Evolutionary conservation across 495 filamentous ascomycete genomes (phyloP).

Genomic region (Lasiosphaeriaceae sp.): DNA sequence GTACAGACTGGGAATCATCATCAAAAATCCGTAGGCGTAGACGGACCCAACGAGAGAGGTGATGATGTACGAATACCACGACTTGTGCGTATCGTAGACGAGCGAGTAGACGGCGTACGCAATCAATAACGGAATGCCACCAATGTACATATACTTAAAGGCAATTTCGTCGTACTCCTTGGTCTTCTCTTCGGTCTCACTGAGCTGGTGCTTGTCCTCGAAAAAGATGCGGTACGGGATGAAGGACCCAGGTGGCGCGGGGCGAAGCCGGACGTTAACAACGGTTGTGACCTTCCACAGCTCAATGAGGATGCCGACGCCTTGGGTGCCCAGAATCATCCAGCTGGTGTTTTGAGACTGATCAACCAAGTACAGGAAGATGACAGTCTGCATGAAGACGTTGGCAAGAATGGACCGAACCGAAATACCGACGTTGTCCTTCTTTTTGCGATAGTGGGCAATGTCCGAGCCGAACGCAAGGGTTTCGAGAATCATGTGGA

Average conservation of each 20-base stretch:
- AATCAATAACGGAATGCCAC: conserved; percentile 80
- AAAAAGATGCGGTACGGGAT: conserved; percentile 83
- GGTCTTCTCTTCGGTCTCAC: conserved; percentile 92
- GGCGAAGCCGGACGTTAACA: conserved; percentile 82
- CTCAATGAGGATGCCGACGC: conserved; percentile 88
- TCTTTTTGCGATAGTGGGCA: conserved; percentile 98
- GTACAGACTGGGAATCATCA: conserved; percentile 97
- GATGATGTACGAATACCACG: conserved; percentile 91
- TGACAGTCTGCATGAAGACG: conserved; percentile 94
- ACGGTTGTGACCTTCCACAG: conserved; percentile 99
- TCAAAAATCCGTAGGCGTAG: conserved; percentile 96
- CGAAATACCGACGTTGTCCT: conserved; percentile 93
- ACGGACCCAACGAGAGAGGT: conserved; percentile 92
- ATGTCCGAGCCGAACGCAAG: conserved; percentile 98
- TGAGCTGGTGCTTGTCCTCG: conserved; percentile 95
- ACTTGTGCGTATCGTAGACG: conserved; percentile 92
- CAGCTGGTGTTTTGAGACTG: conserved; percentile 96
- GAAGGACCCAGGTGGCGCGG: conserved; percentile 59
- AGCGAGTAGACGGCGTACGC: conserved; percentile 90
- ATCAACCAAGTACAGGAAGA: conserved; percentile 97
- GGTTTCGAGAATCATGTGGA: conserved; percentile 94
- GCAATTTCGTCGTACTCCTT: conserved; percentile 97
- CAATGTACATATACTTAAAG: conserved; percentile 91
- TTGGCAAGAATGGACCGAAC: conserved; percentile 95
- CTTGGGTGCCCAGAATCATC: conserved; percentile 97